phyloP scores from a whole-genome alignment of 257 asterid species.

The Solanum pinnatisectum region DNA sequence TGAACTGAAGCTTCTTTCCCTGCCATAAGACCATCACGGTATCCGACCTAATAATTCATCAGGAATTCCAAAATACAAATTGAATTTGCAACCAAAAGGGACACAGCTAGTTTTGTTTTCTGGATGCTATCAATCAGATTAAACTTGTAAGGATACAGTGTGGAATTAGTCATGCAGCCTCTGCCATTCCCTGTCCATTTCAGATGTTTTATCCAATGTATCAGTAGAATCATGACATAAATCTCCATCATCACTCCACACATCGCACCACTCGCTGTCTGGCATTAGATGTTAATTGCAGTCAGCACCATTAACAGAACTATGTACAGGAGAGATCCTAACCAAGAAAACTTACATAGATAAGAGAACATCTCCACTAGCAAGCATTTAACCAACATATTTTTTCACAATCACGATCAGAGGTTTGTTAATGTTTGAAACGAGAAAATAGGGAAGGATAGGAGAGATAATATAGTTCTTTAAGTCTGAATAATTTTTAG shows the following conservation, averaged over 20 bases:
- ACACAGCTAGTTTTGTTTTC: background rate
- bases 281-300: background rate
- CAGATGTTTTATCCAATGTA: slow-evolving; percentile 16
- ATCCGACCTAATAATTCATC: slow-evolving; percentile 52
- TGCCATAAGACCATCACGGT: slow-evolving; percentile 82
- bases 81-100: background rate
- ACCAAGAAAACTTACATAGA: background rate
- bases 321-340: background rate
- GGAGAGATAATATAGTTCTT: background rate
- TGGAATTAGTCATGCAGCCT: slow-evolving; percentile 60
- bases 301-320: background rate
- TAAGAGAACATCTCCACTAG: background rate
- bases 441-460: background rate
- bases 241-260: slow-evolving; percentile 62
- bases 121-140: background rate
- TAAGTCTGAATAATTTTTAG: background rate
- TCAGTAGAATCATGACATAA: slow-evolving; percentile 24
- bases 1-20: slow-evolving; percentile 83
- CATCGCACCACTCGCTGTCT: slow-evolving; percentile 39
- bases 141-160: slow-evolving; percentile 38
- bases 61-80: slow-evolving; percentile 6
- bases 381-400: background rate
- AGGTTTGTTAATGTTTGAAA: background rate
- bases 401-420: background rate
- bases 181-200: slow-evolving; percentile 73